Evolutionary conservation across 805 yeast genomes (phyloP).

Genomic region (Grigorovia humatica): DNA sequence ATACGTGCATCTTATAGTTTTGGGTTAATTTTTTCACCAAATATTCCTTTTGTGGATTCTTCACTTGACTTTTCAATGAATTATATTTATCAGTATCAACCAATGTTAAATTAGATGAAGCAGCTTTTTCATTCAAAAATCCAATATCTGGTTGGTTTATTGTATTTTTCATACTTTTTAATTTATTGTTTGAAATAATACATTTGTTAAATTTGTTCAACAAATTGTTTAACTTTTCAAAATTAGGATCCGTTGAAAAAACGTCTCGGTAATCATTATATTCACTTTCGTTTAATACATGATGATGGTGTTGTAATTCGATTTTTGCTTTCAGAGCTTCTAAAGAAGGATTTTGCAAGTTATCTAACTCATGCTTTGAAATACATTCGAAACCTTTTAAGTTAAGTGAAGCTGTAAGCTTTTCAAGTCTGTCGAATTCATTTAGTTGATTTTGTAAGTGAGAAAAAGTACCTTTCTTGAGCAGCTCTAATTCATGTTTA

Average conservation of each 20-base stretch:
- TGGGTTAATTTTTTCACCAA: constrained; percentile 5
- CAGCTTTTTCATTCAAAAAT: constrained; percentile 1
- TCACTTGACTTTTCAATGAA: constrained; percentile 5
- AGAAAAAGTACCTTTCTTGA: neutral
- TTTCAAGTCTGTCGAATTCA: neutral
- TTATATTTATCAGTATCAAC: constrained; percentile 2
- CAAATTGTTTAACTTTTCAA: neutral
- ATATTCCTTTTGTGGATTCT: constrained; percentile 7
- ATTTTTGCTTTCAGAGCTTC: neutral
- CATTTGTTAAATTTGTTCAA: neutral
- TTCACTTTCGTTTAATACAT: neutral
- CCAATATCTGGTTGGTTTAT: neutral
- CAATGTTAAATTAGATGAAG: neutral
- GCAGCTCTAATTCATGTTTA: constrained; percentile 1
- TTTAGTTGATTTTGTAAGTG: neutral
- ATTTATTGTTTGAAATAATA: neutral
- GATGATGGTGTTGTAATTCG: neutral
- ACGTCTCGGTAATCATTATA: neutral
- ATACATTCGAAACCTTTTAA: neutral
- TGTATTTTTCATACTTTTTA: constrained; percentile 1
- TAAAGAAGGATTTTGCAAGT: constrained; percentile 1
- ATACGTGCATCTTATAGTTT: neutral
- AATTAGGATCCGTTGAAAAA: neutral
- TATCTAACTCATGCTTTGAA: neutral
- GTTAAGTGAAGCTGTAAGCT: neutral